Percentiles rank a stretch among this genome's conserved stretches.
phyloP scores from a whole-genome alignment of 768 basidiomycete species.

The Boletales sp. region DNA sequence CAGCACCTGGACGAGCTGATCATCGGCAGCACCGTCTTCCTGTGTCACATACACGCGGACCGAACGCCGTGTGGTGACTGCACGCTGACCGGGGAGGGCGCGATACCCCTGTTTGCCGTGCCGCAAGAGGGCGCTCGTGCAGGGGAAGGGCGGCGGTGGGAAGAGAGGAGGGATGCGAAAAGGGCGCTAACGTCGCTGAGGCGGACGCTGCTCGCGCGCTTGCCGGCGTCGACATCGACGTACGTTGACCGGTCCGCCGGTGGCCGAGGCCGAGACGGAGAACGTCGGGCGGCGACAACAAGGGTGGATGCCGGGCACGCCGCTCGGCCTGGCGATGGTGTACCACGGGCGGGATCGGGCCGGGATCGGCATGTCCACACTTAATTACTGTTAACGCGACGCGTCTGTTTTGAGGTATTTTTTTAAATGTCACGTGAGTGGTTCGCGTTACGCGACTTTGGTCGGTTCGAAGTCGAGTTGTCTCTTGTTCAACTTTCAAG shows the following conservation, averaged over 20 bases:
- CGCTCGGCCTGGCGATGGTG: conserved; percentile 31
- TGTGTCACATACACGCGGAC: conserved; percentile 64
- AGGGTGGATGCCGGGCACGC: conserved; percentile 69
- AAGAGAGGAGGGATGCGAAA: conserved; percentile 48
- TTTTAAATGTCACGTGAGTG: conserved; percentile 34
- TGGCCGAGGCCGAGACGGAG: conserved; percentile 43
- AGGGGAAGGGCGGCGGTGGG: conserved; percentile 16
- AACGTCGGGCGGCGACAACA: conserved; percentile 71
- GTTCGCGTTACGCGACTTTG: conserved; percentile 36
- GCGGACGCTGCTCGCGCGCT: conserved; percentile 57
- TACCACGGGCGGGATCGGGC: conserved; percentile 41
- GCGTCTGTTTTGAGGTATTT: conserved; percentile 35
- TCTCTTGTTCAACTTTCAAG: conserved; percentile 17
- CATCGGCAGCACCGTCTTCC: conserved; percentile 68
- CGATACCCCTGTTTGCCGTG: conserved; percentile 53
- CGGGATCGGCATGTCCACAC: conserved; percentile 48
- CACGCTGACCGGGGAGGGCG: conserved; percentile 44
- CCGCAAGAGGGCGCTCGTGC: conserved; percentile 14
- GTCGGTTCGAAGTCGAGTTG: conserved; percentile 10
- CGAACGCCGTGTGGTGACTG: conserved; percentile 62
- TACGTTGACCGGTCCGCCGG: conserved; percentile 55
- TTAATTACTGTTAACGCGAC: conserved; percentile 25
- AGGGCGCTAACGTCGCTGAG: conserved; percentile 65
- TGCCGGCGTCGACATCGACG: conserved; percentile 25
- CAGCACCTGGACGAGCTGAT: conserved; percentile 62